A percentile compares a stretch with the other conserved stretches of the same genome.
phyloP scores from a whole-genome alignment of 805 yeast genomes.

The Diddensiella transvaalensis region DNA sequence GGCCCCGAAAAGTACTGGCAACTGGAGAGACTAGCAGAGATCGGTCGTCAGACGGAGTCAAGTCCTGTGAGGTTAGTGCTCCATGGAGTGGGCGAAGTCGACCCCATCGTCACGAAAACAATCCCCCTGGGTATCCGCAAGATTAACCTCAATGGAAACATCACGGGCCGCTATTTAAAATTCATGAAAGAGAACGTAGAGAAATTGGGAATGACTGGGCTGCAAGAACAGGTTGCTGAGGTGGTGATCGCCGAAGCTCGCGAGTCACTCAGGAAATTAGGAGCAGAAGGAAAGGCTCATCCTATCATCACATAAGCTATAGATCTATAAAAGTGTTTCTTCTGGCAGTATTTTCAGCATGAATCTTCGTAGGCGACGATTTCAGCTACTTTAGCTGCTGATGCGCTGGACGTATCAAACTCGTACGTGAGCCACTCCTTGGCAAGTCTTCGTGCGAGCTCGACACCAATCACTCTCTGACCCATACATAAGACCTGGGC shows the following conservation, averaged over 20 bases:
- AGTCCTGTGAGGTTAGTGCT: slow-evolving; percentile 31
- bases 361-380: slow-evolving; percentile 24
- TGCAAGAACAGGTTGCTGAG: slow-evolving; percentile 30
- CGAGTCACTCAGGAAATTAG: slow-evolving; percentile 30
- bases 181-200: slow-evolving; percentile 27
- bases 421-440: slow-evolving; percentile 43
- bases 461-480: slow-evolving; percentile 43
- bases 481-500: slow-evolving; percentile 48
- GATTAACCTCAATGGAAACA: slow-evolving; percentile 35
- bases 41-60: slow-evolving; percentile 19
- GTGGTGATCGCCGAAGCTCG: slow-evolving; percentile 31
- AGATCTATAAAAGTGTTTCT: background rate
- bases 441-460: slow-evolving; percentile 42
- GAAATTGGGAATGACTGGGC: slow-evolving; percentile 28
- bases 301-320: background rate
- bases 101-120: slow-evolving; percentile 29
- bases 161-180: slow-evolving; percentile 31
- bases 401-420: slow-evolving; percentile 40
- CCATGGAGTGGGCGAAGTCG: slow-evolving; percentile 36
- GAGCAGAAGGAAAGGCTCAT: slow-evolving; percentile 31
- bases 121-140: slow-evolving; percentile 34
- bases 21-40: slow-evolving; percentile 23
- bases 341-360: too few relatives aligned
- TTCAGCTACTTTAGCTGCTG: slow-evolving; percentile 43
- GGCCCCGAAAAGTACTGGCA: slow-evolving; percentile 36